A percentile compares a stretch with the other conserved stretches of the same genome.
These are phyloP conservation scores for Colletotrichum caudatum DNA, from an alignment of 2,329 filamentous ascomycete genomes.

Conservation along the genomic window DNA sequence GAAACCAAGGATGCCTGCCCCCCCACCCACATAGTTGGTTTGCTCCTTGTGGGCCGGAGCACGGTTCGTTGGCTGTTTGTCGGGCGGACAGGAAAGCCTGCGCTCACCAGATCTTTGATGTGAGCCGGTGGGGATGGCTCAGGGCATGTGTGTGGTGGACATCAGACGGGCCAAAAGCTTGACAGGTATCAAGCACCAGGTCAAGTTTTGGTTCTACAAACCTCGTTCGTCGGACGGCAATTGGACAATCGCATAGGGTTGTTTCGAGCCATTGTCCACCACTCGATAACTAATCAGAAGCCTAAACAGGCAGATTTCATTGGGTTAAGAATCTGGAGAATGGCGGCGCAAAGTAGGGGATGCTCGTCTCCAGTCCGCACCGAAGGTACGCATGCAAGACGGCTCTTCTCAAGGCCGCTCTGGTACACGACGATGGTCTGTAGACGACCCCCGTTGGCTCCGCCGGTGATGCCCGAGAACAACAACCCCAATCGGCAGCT, in stretches of 20 bases:
- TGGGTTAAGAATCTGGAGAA: conserved; percentile 32
- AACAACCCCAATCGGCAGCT: conserved; percentile 30
- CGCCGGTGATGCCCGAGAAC: conserved; percentile 32
- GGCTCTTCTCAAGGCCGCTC: conserved; percentile 9
- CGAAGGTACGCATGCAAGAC: no score
- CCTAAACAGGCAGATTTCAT: conserved; percentile 12
- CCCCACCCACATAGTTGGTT: conserved; percentile 8
- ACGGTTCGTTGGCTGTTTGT: conserved; percentile 38
- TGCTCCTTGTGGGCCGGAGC: conserved; percentile 23
- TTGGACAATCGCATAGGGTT: no score
- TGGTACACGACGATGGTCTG: background rate
- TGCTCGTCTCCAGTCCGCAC: conserved; percentile 34
- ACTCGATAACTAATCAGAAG: background rate
- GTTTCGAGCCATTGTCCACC: background rate
- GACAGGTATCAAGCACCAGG: background rate
- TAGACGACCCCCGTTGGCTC: conserved; percentile 2
- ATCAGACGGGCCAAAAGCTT: conserved; percentile 21
- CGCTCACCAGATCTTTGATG: conserved; percentile 7
- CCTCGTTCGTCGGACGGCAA: background rate
- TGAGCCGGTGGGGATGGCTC: conserved; percentile 14
- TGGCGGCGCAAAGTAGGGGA: conserved; percentile 24
- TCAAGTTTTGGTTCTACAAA: background rate
- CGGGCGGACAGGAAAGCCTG: conserved; percentile 25
- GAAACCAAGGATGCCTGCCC: conserved; percentile 7
- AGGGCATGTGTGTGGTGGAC: background rate